Conservation (phyloP, 148 eudicot species). For the Rhododendron griersonianum region DNA sequence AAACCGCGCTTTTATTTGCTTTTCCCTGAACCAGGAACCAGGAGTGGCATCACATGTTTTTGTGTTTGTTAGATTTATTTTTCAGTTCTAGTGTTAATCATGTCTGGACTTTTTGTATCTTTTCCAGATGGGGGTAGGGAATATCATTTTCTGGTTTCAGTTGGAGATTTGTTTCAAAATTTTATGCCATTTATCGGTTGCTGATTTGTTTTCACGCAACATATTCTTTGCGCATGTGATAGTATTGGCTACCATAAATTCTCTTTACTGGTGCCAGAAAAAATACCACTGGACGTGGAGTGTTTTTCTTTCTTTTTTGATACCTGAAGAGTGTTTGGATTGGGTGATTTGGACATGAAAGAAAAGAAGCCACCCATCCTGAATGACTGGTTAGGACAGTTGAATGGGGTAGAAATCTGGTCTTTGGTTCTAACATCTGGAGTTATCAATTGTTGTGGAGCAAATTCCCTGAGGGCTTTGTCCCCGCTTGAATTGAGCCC, state of each 20-base stretch:
- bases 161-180: background rate
- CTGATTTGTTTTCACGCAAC: background rate
- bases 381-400: background rate
- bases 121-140: background rate
- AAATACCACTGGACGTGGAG: no score
- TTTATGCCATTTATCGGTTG: background rate
- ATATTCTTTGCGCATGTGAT: no score
- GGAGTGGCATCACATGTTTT: background rate
- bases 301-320: no score
- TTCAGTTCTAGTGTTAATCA: background rate
- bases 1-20: background rate
- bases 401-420: background rate
- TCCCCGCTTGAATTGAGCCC: no score
- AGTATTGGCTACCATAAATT: background rate
- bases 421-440: background rate
- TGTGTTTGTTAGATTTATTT: background rate
- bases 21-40: background rate
- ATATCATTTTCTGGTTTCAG: background rate
- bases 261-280: background rate
- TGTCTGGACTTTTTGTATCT: background rate
- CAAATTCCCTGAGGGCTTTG: background rate
- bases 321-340: background rate
- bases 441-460: background rate
- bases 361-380: background rate
- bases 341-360: background rate